Evolutionary conservation across 352 stramenopile species (phyloP), one percentile per base, ranked within the genome.

Genomic region (Pythium angustatum): DNA sequence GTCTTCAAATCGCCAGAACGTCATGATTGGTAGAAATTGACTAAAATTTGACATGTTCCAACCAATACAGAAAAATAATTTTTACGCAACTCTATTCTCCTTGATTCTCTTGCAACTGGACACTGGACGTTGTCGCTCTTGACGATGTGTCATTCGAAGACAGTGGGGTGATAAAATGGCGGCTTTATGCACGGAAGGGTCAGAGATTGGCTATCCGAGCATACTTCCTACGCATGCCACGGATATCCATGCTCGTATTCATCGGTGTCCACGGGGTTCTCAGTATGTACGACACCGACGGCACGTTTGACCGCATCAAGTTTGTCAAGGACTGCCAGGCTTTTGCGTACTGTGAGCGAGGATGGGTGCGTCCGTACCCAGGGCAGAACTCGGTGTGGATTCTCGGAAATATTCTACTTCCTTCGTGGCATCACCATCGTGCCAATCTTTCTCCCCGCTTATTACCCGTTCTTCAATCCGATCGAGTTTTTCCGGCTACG

Each of bases 71-170:
- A 2, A 14, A 30, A 7, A 49, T 43, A 21, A 10, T 10, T 43
- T 43, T 17, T 43, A 10, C 36, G 36, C 10, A 64, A 48, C 31
- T 44, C 56, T 31, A 22, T 64, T 19, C 44, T 64, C 43, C 43
- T 64, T 7, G 44, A 64, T n/a, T n/a, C n/a, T n/a, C n/a, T n/a
- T n/a, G n/a, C n/a, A n/a, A n/a, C n/a, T n/a, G n/a, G n/a, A n/a
- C n/a, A n/a, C n/a, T n/a, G n/a, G n/a, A n/a, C n/a, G n/a, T n/a
- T n/a, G n/a, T n/a, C n/a, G n/a, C n/a, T n/a, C n/a, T n/a, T n/a
- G n/a, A n/a, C 43, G 72, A 76, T 53, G 72, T 74, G 10, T 71
- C 63, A 3, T 79, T 76, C 27, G 64, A 79, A 34, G 70, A 71
- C 34, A 17, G 66, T 17, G 66, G 66, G 0, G 77, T 80, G 66